Evolutionary conservation across 1,284 basidiomycete genomes (phyloP).

Genomic region (Earliella scabrosa): DNA sequence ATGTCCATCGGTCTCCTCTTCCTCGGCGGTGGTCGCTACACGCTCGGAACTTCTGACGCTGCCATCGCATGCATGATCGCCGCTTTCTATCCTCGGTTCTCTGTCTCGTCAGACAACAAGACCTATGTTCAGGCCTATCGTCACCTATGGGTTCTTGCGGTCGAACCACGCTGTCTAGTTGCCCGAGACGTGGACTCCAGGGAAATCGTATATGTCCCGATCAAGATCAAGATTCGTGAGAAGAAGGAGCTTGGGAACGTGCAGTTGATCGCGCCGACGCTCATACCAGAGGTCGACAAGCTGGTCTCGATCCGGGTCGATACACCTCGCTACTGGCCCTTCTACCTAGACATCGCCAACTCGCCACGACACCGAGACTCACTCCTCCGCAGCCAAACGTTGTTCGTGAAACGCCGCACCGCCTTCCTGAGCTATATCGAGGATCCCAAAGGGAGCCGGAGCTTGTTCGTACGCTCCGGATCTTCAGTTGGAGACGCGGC

Average conservation of each 20-base stretch:
- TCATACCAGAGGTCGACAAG: slow-evolving; percentile 86
- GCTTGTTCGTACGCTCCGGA: slow-evolving; percentile 82
- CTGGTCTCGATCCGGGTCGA: slow-evolving; percentile 84
- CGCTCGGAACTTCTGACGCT: slow-evolving; percentile 89
- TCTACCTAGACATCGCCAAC: slow-evolving; percentile 77
- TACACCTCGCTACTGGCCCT: slow-evolving; percentile 94
- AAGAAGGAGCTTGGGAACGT: slow-evolving; percentile 61
- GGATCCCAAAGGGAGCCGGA: slow-evolving; percentile 91
- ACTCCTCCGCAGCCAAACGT: slow-evolving; percentile 77
- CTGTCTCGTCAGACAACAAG: slow-evolving; percentile 86
- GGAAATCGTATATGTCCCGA: slow-evolving; percentile 88
- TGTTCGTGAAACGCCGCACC: slow-evolving; percentile 91
- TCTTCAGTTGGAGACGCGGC: slow-evolving; percentile 78
- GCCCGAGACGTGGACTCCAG: slow-evolving; percentile 90
- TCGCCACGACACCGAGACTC: slow-evolving; percentile 70
- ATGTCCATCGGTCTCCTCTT: slow-evolving; percentile 93
- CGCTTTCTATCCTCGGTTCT: slow-evolving; percentile 91
- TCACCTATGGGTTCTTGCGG: slow-evolving; percentile 95
- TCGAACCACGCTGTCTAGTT: slow-evolving; percentile 91
- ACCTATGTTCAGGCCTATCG: slow-evolving; percentile 92
- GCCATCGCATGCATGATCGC: slow-evolving; percentile 90
- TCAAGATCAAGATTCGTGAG: slow-evolving; percentile 83
- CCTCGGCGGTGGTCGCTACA: slow-evolving; percentile 92
- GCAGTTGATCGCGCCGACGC: slow-evolving; percentile 87
- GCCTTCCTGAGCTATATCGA: slow-evolving; percentile 93